Evolutionary conservation across 1,139 yeast genomes (phyloP), one percentile per base, ranked within the genome.

Genomic region (Saccharomyces hybrid): DNA sequence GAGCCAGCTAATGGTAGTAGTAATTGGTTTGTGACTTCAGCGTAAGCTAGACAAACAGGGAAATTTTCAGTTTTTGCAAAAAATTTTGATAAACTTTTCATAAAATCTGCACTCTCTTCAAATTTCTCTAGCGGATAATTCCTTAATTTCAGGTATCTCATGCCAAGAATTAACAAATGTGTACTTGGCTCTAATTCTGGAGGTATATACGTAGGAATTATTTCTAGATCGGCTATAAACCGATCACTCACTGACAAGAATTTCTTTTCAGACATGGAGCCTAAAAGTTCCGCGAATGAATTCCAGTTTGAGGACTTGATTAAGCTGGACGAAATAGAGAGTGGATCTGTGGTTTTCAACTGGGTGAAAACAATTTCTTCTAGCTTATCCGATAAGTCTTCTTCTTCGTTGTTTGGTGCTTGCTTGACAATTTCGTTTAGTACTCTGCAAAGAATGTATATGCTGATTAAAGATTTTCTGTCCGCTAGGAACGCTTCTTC

Each of bases 311-410:
- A 91, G 2, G 95, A 83, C 55, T 96, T 80, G 3, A 90, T 86
- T 29, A 84, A 75, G 42, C 93, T 85, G 3, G 85, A 79, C 1
- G 82, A 74, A 14, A 86, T 78, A 12, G 80, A 66, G 44, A 78
- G 75, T 0, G 97, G 96, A 64, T 93, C 98, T 0, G 96, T 89
- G 1, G 91, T 83, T 62, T 88, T 83, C 56, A 95, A 74, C 69
- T 95, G 98, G 19, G 89, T 86, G 72, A 90, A 95, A 34, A 93
- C 95, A 55, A 91, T 91, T 63, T 93, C 98, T 68, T 93, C 98
- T 28, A 95, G 75, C 65, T 88, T 88, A 54, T 83, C 88, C 27
- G 89, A 88, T 51, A 93, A 75, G 58, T 88, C 96, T 51, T 84
- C 89, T 9, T 91, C 96, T 61, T 86, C 78, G 0, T 80, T 78